Conservation (phyloP, 371 early-diverging fungal genomes). For the Mortierella sp. region DNA sequence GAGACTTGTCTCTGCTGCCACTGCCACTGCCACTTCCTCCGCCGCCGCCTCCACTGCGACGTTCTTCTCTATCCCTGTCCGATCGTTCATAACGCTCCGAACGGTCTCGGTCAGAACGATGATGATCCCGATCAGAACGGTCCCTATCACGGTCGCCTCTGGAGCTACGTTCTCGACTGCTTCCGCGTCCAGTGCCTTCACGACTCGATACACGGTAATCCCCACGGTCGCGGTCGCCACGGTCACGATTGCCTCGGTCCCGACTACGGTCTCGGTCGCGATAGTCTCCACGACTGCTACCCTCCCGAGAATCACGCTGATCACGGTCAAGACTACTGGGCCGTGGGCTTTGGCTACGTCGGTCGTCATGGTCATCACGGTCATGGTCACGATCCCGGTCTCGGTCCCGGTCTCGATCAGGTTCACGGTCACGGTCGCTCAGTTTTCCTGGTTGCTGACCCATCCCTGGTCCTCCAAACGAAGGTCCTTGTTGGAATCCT, state of each 20-base stretch:
- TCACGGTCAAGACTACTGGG: constrained; percentile 27
- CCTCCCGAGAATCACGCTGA: constrained; percentile 21
- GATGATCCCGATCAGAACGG: constrained; percentile 25
- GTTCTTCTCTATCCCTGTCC: too few relatives aligned
- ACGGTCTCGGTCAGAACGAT: constrained; percentile 3
- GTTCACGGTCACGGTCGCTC: not conserved
- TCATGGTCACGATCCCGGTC: constrained; percentile 1
- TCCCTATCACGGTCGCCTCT: constrained; percentile 41
- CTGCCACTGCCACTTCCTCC: constrained; percentile 19
- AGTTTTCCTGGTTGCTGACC: constrained; percentile 14
- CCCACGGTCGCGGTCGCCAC: constrained; percentile 20
- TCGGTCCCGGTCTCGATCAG: constrained; percentile 8
- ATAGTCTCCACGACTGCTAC: constrained; percentile 14
- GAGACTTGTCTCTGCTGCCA: constrained; percentile 24
- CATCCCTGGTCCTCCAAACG: constrained; percentile 14
- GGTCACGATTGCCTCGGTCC: constrained; percentile 18
- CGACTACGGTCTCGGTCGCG: constrained; percentile 13
- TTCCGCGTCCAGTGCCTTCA: constrained; percentile 36
- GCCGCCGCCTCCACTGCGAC: not conserved
- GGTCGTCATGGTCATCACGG: constrained; percentile 33
- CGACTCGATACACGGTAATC: constrained; percentile 33
- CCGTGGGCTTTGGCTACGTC: constrained; percentile 43
- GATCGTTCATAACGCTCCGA: too few relatives aligned
- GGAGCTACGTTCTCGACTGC: constrained; percentile 47
- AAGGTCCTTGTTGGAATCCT: constrained; percentile 14